Conservation (phyloP, 495 filamentous ascomycete genomes). For the Aspergillus wentii region DNA sequence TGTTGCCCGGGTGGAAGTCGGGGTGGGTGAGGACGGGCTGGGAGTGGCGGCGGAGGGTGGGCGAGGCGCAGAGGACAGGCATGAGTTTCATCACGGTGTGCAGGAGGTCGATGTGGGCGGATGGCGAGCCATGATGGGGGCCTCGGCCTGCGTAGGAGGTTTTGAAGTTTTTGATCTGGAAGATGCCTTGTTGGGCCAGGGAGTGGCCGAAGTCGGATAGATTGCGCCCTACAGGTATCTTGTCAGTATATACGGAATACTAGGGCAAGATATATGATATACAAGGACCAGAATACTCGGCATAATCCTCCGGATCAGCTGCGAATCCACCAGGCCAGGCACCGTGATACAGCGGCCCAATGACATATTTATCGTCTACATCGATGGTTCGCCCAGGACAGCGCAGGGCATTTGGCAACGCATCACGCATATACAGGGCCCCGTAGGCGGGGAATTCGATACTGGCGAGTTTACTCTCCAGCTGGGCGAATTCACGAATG, state of each 20-base stretch:
- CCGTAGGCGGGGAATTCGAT: constrained; percentile 24
- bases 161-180: constrained; percentile 1
- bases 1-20: constrained; percentile 30
- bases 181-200: constrained; percentile 4
- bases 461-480: constrained; percentile 20
- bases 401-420: constrained; percentile 3
- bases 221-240: constrained; percentile 8
- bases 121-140: constrained; percentile 2
- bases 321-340: constrained; percentile 8
- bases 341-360: constrained; percentile 14
- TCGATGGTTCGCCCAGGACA: constrained; percentile 3
- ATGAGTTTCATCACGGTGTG: constrained; percentile 7
- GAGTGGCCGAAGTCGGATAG: constrained; percentile 11
- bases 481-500: constrained; percentile 18
- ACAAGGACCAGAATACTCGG: constrained; percentile 17
- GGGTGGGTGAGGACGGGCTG: constrained; percentile 21
- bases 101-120: constrained; percentile 10
- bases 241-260: not conserved
- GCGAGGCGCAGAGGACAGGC: constrained; percentile 2
- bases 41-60: constrained; percentile 4
- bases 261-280: not conserved
- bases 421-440: constrained; percentile 21
- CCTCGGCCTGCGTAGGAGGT: constrained; percentile 3
- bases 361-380: constrained; percentile 14
- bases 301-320: constrained; percentile 7